These are phyloP conservation scores for Mycena pura DNA, from an alignment of 768 basidiomycete species.

Conservation along the genomic window DNA sequence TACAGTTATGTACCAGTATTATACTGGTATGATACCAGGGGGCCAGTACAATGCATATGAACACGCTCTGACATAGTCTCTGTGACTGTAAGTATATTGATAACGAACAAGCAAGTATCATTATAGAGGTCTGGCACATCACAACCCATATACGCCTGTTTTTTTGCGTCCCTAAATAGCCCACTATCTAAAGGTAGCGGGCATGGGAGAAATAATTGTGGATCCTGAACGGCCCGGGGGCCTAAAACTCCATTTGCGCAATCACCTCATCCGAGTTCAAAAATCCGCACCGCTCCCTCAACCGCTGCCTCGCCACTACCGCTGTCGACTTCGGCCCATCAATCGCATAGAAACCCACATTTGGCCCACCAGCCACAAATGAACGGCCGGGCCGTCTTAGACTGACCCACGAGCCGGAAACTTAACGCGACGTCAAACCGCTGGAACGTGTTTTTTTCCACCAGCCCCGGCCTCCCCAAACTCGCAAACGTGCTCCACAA, in stretches of 20 bases:
- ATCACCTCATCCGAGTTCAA: not conserved
- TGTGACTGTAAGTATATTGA: too few species aligned
- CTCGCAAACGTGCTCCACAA: not conserved
- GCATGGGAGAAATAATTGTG: too few species aligned
- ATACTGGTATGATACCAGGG: too few species aligned
- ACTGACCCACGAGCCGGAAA: not conserved
- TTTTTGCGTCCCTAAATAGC: too few species aligned
- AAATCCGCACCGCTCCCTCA: not conserved
- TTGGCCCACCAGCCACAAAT: not conserved
- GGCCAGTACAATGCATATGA: too few species aligned
- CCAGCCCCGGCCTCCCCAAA: not conserved
- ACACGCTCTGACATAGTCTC: too few species aligned
- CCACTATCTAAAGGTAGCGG: too few species aligned
- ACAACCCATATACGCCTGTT: too few species aligned
- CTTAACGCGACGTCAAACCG: not conserved
- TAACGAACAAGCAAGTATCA: too few species aligned
- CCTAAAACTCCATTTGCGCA: constrained; percentile 6
- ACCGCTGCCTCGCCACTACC: not conserved
- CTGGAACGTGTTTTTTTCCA: not conserved
- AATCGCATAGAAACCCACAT: not conserved
- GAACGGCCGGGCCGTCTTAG: not conserved
- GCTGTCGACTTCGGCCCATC: not conserved
- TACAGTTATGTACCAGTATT: too few species aligned
- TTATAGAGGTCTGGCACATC: too few species aligned
- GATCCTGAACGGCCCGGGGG: not conserved